Evolutionary conservation across 306 rosid genomes (phyloP).

Genomic region (Castanea mollissima): DNA sequence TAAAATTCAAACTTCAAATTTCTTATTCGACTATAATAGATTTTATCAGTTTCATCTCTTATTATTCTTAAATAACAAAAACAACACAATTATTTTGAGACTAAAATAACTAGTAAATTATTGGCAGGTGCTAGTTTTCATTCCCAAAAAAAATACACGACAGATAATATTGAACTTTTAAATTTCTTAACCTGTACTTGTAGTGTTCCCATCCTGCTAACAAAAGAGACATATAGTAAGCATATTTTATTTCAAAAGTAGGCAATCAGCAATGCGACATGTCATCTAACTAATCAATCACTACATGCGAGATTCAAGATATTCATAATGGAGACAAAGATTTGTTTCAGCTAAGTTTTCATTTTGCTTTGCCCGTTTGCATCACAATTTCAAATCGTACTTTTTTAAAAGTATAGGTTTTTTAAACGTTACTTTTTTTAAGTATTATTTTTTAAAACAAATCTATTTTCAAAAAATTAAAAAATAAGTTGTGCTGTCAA

Average conservation of each 20-base stretch:
- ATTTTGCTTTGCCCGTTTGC: too few relatives aligned
- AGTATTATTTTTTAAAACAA: too few relatives aligned
- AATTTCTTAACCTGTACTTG: neutral
- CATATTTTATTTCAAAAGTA: neutral
- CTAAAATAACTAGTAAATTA: neutral
- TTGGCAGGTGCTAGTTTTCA: neutral
- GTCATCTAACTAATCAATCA: neutral
- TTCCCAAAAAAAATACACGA: neutral
- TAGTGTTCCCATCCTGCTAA: neutral
- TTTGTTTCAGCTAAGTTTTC: neutral
- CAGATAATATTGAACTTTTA: neutral
- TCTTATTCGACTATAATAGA: accelerated
- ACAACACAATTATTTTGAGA: too few relatives aligned
- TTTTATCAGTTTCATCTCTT: too few relatives aligned
- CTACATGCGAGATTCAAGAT: neutral
- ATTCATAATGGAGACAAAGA: neutral
- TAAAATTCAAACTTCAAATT: accelerated
- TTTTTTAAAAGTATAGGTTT: too few relatives aligned
- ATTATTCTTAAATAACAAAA: too few relatives aligned
- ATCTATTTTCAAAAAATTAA: too few relatives aligned
- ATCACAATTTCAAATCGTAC: too few relatives aligned
- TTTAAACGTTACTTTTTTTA: too few relatives aligned
- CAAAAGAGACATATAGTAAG: neutral
- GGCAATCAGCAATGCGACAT: neutral
- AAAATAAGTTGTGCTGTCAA: too few relatives aligned